Evolutionary conservation across 352 stramenopile species (phyloP).

Genomic region (Globisporangium middletonii): DNA sequence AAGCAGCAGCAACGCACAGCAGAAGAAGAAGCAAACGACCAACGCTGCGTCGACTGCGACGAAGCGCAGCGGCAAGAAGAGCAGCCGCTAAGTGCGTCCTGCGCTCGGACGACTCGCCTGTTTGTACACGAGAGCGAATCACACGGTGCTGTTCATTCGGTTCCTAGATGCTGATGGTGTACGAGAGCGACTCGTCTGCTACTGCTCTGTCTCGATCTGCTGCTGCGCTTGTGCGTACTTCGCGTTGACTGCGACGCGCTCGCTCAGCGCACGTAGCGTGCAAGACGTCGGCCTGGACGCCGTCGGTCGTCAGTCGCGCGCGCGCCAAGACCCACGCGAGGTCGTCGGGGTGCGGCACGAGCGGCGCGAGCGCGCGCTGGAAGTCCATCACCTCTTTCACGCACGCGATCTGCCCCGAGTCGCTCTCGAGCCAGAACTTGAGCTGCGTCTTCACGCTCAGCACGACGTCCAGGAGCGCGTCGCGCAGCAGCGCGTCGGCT

Average conservation of each 20-base stretch:
- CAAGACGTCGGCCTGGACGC: not conserved
- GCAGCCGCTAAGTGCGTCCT: not conserved
- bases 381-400: slow-evolving; percentile 18
- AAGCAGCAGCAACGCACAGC: not conserved
- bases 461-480: slow-evolving; percentile 4
- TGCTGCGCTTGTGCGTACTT: no score
- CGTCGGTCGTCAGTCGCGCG: slow-evolving; percentile 3
- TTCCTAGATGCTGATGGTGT: slow-evolving; percentile 2
- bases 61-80: slow-evolving; percentile 9
- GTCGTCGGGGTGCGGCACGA: slow-evolving; percentile 6
- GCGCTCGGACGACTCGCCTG: no score
- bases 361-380: slow-evolving; percentile 4
- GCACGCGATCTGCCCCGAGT: slow-evolving; percentile 1
- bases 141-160: no score
- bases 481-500: not conserved
- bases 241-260: not conserved
- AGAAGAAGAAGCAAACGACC: slow-evolving; percentile 4
- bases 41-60: not conserved
- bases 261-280: not conserved
- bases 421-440: slow-evolving; percentile 11
- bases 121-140: no score
- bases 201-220: not conserved
- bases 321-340: slow-evolving; percentile 10
- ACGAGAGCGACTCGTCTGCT: not conserved
- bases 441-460: slow-evolving; percentile 8